Conservation (phyloP, 306 rosid species). For the Ziziphus jujuba region DNA sequence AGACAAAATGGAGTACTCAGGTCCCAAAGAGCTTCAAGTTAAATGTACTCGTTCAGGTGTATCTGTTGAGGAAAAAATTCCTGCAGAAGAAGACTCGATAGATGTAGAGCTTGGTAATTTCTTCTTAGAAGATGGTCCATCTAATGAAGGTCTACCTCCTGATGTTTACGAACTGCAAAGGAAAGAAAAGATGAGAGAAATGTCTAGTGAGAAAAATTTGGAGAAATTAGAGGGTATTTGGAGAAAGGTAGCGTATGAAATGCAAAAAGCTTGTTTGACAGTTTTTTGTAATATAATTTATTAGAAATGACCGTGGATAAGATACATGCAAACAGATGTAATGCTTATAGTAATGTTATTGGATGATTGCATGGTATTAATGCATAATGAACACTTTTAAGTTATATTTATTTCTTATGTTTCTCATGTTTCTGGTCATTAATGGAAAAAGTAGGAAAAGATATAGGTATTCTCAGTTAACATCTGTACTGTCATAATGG, state of each 20-base stretch:
- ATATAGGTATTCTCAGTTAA: too few relatives aligned
- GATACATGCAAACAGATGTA: too few relatives aligned
- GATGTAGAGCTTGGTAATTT: slow-evolving; percentile 84
- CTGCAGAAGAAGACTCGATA: slow-evolving; percentile 47
- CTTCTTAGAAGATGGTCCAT: slow-evolving; percentile 60
- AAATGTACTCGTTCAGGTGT: slow-evolving; percentile 30
- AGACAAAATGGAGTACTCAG: slow-evolving; percentile 33
- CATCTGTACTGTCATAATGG: too few relatives aligned
- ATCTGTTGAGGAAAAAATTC: slow-evolving; percentile 40
- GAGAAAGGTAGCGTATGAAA: slow-evolving; percentile 60
- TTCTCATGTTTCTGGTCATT: too few relatives aligned
- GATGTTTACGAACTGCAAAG: slow-evolving; percentile 59
- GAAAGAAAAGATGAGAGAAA: slow-evolving; percentile 60
- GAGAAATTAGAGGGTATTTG: slow-evolving; percentile 87
- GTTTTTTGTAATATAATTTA: neutral
- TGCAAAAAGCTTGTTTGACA: slow-evolving; percentile 6
- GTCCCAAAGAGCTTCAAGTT: slow-evolving; percentile 34
- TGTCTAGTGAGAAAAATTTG: slow-evolving; percentile 62
- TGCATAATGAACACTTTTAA: too few relatives aligned
- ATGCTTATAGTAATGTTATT: too few relatives aligned
- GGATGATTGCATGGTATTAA: too few relatives aligned
- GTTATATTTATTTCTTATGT: too few relatives aligned
- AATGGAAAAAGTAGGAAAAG: too few relatives aligned
- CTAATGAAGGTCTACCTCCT: slow-evolving; percentile 45
- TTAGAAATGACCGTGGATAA: too few relatives aligned